These are phyloP conservation scores for Alternaria dauci DNA, from an alignment of 2,329 filamentous ascomycete species.

Conservation along the genomic window DNA sequence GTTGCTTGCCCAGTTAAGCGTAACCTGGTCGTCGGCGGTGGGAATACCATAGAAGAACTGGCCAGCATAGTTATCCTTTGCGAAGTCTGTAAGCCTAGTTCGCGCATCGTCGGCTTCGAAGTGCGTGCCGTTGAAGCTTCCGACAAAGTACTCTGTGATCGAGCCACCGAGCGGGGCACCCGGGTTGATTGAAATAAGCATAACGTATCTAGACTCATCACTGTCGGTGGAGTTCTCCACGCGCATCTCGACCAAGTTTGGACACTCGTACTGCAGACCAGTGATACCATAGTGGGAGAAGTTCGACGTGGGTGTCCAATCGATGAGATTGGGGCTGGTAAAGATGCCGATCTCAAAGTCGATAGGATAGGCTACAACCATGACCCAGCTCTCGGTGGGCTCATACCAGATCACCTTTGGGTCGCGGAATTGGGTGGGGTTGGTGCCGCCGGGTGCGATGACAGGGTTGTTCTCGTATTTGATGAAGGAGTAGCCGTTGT, in stretches of 20 bases:
- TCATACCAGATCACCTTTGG: constrained; percentile 70
- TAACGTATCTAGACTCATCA: constrained; percentile 53
- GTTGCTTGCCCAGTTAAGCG: constrained; percentile 66
- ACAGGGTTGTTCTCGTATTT: constrained; percentile 69
- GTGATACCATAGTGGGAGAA: constrained; percentile 63
- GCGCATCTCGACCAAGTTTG: constrained; percentile 67
- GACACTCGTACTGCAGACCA: constrained; percentile 69
- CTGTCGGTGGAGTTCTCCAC: constrained; percentile 46
- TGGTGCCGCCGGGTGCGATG: constrained; percentile 56
- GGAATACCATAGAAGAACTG: constrained; percentile 61
- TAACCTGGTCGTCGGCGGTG: constrained; percentile 55
- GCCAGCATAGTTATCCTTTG: constrained; percentile 64
- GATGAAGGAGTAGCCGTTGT: constrained; percentile 69
- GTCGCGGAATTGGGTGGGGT: constrained; percentile 68
- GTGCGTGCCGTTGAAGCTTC: constrained; percentile 70
- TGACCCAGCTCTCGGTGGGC: constrained; percentile 61
- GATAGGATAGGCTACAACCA: constrained; percentile 63
- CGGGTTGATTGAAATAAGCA: constrained; percentile 65
- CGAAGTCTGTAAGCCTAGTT: constrained; percentile 57
- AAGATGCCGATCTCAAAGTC: constrained; percentile 69
- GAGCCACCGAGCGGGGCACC: constrained; percentile 66
- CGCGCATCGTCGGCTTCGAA: constrained; percentile 59
- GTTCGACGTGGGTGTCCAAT: constrained; percentile 67
- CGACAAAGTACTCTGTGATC: constrained; percentile 64
- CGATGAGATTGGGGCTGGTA: constrained; percentile 66